Evolutionary conservation across 306 rosid species (phyloP).

Genomic region (Glycine soja): DNA sequence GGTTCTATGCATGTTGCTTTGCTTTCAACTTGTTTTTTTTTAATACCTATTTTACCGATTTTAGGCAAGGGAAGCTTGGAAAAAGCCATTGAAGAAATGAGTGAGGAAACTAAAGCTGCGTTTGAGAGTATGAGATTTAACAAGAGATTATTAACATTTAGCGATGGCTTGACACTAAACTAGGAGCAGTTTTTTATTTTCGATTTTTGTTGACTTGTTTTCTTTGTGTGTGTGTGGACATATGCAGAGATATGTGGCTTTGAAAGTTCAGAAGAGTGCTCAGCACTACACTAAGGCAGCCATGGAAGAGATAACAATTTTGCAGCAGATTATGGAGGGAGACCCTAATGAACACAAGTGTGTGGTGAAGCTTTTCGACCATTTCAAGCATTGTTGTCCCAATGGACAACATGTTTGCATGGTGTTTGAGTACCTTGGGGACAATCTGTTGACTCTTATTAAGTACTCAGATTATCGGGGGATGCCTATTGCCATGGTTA

Average conservation of each 20-base stretch:
- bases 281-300: conserved; percentile 98
- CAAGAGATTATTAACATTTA: no score
- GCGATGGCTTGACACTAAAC: no score
- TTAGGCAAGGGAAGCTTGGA: conserved; percentile 84
- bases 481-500: conserved; percentile 79
- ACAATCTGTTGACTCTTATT: conserved; percentile 87
- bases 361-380: conserved; percentile 95
- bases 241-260: conserved; percentile 83
- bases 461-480: conserved; percentile 87
- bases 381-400: conserved; percentile 95
- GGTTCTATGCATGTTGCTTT: conserved; percentile 19
- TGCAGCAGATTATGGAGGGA: conserved; percentile 92
- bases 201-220: conserved; percentile 18
- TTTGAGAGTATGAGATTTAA: conserved; percentile 78
- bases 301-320: conserved; percentile 90
- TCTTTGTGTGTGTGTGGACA: conserved; percentile 40
- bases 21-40: background rate
- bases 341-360: conserved; percentile 82
- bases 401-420: conserved; percentile 96
- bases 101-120: conserved; percentile 72
- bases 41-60: conserved; percentile 22
- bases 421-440: conserved; percentile 97
- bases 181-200: background rate
- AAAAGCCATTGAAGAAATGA: conserved; percentile 80
- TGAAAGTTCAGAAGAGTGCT: conserved; percentile 98